Evolutionary conservation across 108 stramenopile genomes (phyloP), one percentile per base, ranked within the genome.

Genomic region (Fistulifera pelliculosa): DNA sequence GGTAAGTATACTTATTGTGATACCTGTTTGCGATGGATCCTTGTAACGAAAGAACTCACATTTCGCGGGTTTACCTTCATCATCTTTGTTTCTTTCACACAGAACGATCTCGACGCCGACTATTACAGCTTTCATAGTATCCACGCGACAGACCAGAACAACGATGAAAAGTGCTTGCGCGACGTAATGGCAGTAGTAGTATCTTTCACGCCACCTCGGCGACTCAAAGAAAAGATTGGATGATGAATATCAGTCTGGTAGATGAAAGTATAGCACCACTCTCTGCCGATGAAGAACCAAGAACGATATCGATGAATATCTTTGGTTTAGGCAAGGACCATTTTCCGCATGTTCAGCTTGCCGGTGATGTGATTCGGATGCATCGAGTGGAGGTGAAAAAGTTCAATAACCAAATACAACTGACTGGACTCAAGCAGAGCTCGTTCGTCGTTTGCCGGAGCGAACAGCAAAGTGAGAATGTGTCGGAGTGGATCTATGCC

Each of bases 301-400:
- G 41, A 17, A 53, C 60, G 47, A 49, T 67, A 41, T 73, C 77
- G 4, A 22, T 90, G 1, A 59, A 68, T 44, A 60, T 84, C 0
- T 90, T 90, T 74, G 41, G 31, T 25, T 82, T 75, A 56, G 26
- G 69, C n/a, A 61, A 61, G 24, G 52, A 47, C 2, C 25, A 63
- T 25, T 49, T 90, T 15, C 85, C 89, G 2, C 42, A 68, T 16
- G 52, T 90, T 38, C 31, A 54, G 51, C 59, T 56, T 25, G 76
- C 76, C n/a, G 89, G 89, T 26, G 89, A 90, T 54, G 58, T 86
- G n/a, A 28, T 80, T 14, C 64, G 75, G 24, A 47, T 65, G 41
- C 80, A 77, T 54, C 16, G 67, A 3, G 64, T 69, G 6, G 31
- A 14, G 14, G 52, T 68, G 6, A 49, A 68, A 44, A 54, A 61